A percentile compares a stretch with the other conserved stretches of the same genome.
Evolutionary conservation across 768 basidiomycete species (phyloP).

Genomic region (Amanita molliuscula): DNA sequence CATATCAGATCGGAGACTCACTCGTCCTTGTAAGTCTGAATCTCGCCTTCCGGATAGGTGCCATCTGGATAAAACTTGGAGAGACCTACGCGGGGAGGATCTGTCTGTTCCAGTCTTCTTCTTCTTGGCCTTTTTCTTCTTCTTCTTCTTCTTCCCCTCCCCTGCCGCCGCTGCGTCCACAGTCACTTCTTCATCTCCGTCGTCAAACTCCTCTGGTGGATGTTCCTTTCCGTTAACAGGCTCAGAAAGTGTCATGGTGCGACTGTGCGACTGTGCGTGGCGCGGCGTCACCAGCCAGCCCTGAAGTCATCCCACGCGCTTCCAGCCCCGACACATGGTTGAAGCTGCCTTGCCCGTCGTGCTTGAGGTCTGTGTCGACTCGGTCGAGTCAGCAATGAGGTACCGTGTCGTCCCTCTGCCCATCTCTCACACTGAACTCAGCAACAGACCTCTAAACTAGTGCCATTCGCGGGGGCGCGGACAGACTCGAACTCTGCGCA

Average conservation of each 20-base stretch:
- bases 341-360: slow-evolving; percentile 11
- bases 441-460: slow-evolving; percentile 24
- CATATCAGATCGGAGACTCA: slow-evolving; percentile 28
- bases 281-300: slow-evolving; percentile 2
- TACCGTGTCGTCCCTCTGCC: slow-evolving; percentile 22
- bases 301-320: slow-evolving; percentile 1
- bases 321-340: no score
- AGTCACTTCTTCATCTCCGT: slow-evolving; percentile 11
- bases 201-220: slow-evolving; percentile 5
- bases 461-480: slow-evolving; percentile 60
- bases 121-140: slow-evolving; percentile 87
- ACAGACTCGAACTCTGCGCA: slow-evolving; percentile 69
- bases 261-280: neutral
- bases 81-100: slow-evolving; percentile 84
- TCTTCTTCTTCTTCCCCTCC: slow-evolving; percentile 77
- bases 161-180: slow-evolving; percentile 20
- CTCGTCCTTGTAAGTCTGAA: slow-evolving; percentile 89
- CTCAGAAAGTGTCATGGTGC: no score
- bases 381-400: slow-evolving; percentile 60
- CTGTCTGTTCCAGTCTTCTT: slow-evolving; percentile 75
- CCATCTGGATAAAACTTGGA: slow-evolving; percentile 83
- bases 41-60: slow-evolving; percentile 86
- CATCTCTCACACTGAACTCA: slow-evolving; percentile 3
- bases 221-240: neutral
- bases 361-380: slow-evolving; percentile 71